Evolutionary conservation across 2,329 filamentous ascomycete genomes (phyloP).

Genomic region (Beauveria varroae): DNA sequence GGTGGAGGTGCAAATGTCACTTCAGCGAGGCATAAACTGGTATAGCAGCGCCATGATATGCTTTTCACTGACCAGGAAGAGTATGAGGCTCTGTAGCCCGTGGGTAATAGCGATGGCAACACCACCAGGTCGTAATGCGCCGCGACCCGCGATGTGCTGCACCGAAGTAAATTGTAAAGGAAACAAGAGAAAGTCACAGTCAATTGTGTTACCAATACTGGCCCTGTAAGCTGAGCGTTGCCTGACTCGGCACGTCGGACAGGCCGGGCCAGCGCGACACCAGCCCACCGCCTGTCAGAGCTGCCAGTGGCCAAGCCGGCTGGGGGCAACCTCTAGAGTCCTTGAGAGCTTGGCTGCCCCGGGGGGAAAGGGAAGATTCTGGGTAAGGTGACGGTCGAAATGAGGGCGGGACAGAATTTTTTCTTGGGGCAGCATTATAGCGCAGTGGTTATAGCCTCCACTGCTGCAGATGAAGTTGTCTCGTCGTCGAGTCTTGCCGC

Average conservation of each 20-base stretch:
- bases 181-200: background rate
- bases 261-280: background rate
- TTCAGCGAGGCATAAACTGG: background rate
- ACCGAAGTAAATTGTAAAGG: too few relatives aligned
- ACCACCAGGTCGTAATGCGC: background rate
- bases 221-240: background rate
- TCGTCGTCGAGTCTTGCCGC: too few relatives aligned
- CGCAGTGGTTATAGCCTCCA: slow-evolving; percentile 4
- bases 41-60: background rate
- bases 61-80: background rate
- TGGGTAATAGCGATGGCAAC: background rate
- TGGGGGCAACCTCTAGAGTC: background rate
- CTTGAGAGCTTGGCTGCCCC: background rate
- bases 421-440: background rate
- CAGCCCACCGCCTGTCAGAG: background rate
- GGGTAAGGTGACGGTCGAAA: slow-evolving; percentile 6
- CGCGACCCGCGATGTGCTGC: background rate
- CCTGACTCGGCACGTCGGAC: background rate
- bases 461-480: background rate
- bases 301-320: background rate
- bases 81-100: background rate
- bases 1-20: background rate
- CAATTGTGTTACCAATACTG: background rate
- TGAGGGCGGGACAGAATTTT: background rate
- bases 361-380: slow-evolving; percentile 9